These are phyloP conservation scores for Geotrichum australiense DNA, from an alignment of 1,139 yeast species.

Conservation along the genomic window DNA sequence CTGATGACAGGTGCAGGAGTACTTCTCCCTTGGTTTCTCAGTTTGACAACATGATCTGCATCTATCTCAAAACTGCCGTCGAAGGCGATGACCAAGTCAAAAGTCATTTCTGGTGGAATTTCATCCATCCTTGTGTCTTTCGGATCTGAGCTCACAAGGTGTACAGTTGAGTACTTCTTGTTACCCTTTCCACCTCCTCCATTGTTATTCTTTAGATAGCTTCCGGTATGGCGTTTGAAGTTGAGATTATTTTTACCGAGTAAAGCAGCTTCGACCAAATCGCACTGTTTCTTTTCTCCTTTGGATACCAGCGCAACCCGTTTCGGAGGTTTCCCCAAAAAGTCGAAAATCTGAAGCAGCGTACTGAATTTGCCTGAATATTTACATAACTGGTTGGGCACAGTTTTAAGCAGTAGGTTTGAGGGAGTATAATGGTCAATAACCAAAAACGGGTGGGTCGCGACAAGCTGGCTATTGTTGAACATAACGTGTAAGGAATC, in stretches of 20 bases:
- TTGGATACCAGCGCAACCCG: conserved; percentile 45
- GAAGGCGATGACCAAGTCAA: conserved; percentile 63
- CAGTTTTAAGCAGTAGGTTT: conserved; percentile 66
- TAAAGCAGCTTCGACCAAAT: conserved; percentile 69
- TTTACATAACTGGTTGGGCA: conserved; percentile 65
- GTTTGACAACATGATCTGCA: conserved; percentile 32
- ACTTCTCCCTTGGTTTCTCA: conserved; percentile 29
- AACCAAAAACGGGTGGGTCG: conserved; percentile 81
- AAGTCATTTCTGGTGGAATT: conserved; percentile 22
- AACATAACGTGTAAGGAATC: conserved; percentile 55
- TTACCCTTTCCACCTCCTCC: conserved; percentile 15
- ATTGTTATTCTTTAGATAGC: conserved; percentile 22
- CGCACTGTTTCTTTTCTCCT: conserved; percentile 39
- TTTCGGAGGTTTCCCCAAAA: conserved; percentile 37
- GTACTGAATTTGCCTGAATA: conserved; percentile 83
- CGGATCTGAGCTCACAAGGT: conserved; percentile 30
- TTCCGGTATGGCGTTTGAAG: conserved; percentile 61
- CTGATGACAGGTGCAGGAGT: conserved; percentile 52
- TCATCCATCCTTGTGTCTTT: conserved; percentile 19
- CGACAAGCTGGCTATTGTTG: conserved; percentile 66
- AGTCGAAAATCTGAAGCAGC: conserved; percentile 43
- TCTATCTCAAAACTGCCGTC: conserved; percentile 59
- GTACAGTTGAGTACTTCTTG: conserved; percentile 28
- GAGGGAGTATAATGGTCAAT: conserved; percentile 85
- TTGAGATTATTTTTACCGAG: conserved; percentile 56